A percentile compares a stretch with the other conserved stretches of the same genome.
These are phyloP conservation scores for Fusarium sp. DNA, from an alignment of 2,329 filamentous ascomycete species.

Conservation along the genomic window DNA sequence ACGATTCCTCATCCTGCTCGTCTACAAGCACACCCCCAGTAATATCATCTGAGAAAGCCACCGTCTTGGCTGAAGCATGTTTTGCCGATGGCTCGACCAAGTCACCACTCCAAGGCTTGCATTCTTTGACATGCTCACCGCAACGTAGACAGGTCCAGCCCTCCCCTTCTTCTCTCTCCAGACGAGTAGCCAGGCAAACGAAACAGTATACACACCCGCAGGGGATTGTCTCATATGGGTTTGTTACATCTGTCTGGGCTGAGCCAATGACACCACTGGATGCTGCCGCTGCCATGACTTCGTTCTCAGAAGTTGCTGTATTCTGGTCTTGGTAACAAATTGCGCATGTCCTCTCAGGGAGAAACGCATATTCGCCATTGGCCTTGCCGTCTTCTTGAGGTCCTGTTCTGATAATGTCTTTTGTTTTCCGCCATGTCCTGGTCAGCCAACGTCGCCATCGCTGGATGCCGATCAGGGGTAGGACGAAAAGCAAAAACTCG, in stretches of 20 bases:
- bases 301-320: conserved; percentile 75
- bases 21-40: conserved; percentile 52
- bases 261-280: conserved; percentile 86
- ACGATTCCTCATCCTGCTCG: conserved; percentile 41
- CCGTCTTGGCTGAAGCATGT: conserved; percentile 64
- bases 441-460: conserved; percentile 93
- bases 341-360: conserved; percentile 93
- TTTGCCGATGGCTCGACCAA: conserved; percentile 73
- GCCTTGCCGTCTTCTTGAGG: conserved; percentile 62
- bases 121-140: conserved; percentile 84
- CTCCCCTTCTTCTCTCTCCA: conserved; percentile 94
- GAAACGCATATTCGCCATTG: conserved; percentile 81
- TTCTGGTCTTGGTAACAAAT: conserved; percentile 98
- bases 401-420: conserved; percentile 69
- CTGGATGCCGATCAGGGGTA: conserved; percentile 96
- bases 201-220: conserved; percentile 97
- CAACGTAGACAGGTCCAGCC: conserved; percentile 94
- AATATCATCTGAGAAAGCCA: conserved; percentile 72
- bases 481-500: conserved; percentile 94
- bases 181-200: conserved; percentile 88
- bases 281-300: conserved; percentile 77
- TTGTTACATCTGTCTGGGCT: conserved; percentile 92
- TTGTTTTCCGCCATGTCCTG: conserved; percentile 85
- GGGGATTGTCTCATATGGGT: conserved; percentile 90
- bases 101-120: conserved; percentile 91